Percentiles rank a stretch among this genome's conserved stretches.
phyloP scores from a whole-genome alignment of 805 yeast species.

The Barnettozyma siamensis region DNA sequence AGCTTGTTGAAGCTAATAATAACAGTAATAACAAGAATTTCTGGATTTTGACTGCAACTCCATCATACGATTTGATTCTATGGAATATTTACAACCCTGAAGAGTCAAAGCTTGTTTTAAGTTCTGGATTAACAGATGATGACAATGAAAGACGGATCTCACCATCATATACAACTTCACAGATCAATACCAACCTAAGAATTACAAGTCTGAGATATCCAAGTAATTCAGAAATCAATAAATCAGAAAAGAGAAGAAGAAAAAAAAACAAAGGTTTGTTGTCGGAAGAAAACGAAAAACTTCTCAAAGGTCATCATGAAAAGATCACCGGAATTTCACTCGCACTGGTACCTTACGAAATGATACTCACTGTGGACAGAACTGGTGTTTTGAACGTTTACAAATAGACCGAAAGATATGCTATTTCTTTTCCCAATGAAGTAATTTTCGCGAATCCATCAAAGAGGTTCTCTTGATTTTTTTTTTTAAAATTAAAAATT shows the following conservation, averaged over 20 bases:
- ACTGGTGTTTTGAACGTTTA: constrained; percentile 61
- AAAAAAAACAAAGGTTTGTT: constrained; percentile 30
- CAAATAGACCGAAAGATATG: constrained; percentile 25
- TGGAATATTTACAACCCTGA: constrained; percentile 33
- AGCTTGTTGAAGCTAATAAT: constrained; percentile 15
- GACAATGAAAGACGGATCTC: constrained; percentile 17
- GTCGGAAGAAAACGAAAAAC: constrained; percentile 38
- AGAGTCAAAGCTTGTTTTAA: constrained; percentile 29
- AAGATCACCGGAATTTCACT: constrained; percentile 43
- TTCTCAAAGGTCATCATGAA: constrained; percentile 45
- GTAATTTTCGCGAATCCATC: constrained; percentile 3
- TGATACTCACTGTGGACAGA: constrained; percentile 63
- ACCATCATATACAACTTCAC: constrained; percentile 21
- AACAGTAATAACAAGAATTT: constrained; percentile 16
- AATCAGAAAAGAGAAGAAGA: constrained; percentile 13
- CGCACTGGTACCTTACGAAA: constrained; percentile 44
- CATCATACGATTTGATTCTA: constrained; percentile 21
- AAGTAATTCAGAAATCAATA: constrained; percentile 9
- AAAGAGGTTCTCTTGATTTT: too few species aligned
- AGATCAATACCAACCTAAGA: constrained; percentile 34
- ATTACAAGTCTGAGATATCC: constrained; percentile 35
- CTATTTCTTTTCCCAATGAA: neutral
- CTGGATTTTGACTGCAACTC: constrained; percentile 16
- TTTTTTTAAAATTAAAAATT: neutral
- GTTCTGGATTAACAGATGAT: constrained; percentile 5